Conservation (phyloP, 345 rosid genomes). For the Theobroma cacao region DNA sequence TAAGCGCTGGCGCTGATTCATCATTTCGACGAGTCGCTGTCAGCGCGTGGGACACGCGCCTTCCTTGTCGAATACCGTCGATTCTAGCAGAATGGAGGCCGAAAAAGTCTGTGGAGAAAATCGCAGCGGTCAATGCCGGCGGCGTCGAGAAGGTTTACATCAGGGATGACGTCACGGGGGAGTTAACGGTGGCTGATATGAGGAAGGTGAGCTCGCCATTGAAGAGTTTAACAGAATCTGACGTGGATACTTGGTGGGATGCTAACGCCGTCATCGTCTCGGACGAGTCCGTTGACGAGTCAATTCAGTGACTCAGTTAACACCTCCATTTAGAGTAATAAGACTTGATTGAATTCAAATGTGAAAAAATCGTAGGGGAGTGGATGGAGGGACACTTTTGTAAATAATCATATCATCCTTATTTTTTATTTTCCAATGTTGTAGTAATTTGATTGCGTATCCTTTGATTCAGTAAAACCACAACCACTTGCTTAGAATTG, state of each 20-base stretch:
- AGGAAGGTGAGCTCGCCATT: conserved; percentile 52
- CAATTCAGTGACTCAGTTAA: neutral
- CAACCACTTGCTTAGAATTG: neutral
- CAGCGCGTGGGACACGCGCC: conserved; percentile 66
- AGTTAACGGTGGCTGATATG: conserved; percentile 53
- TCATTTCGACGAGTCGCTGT: conserved; percentile 27
- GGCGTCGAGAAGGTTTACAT: conserved; percentile 48
- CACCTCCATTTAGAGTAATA: neutral
- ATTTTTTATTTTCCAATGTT: neutral
- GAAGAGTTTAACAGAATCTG: conserved; percentile 35
- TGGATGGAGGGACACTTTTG: neutral
- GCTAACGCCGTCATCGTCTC: conserved; percentile 47
- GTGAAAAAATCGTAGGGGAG: neutral
- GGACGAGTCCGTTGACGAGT: conserved; percentile 14
- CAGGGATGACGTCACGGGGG: conserved; percentile 36
- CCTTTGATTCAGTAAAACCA: neutral
- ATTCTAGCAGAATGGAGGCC: conserved; percentile 68
- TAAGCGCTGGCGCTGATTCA: conserved; percentile 35
- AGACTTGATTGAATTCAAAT: neutral
- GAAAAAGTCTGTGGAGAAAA: conserved; percentile 27
- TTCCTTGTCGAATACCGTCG: conserved; percentile 38
- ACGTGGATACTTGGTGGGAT: conserved; percentile 51
- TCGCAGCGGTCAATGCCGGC: conserved; percentile 25
- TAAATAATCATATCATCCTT: neutral
- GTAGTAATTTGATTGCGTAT: neutral